phyloP scores from a whole-genome alignment of 2,329 filamentous ascomycete species.

The Talaromyces pinophilus region DNA sequence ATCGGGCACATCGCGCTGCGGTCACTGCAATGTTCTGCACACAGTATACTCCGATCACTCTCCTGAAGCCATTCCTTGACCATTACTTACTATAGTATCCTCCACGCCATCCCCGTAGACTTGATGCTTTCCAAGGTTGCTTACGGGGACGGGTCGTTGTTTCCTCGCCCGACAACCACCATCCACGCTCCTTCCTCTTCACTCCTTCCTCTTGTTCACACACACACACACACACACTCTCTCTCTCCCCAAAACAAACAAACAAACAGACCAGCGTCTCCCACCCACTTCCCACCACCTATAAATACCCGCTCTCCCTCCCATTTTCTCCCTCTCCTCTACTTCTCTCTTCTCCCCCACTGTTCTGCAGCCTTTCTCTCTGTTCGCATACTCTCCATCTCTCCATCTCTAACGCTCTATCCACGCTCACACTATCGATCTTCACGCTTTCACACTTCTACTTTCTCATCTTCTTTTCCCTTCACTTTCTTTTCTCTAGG shows the following conservation, averaged over 20 bases:
- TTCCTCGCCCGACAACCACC: background rate
- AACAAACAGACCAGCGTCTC: background rate
- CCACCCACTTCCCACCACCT: background rate
- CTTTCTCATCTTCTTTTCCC: conserved; percentile 15
- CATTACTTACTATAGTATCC: background rate
- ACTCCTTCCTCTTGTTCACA: background rate
- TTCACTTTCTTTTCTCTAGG: background rate
- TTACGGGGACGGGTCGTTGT: background rate
- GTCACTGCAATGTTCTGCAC: too few relatives aligned
- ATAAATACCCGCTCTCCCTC: conserved; percentile 6
- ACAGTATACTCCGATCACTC: background rate
- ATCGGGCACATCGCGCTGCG: too few relatives aligned
- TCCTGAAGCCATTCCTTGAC: background rate
- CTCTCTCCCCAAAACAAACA: background rate
- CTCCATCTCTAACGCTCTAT: background rate
- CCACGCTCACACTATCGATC: background rate
- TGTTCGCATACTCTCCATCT: background rate
- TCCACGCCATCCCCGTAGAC: background rate
- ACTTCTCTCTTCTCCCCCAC: conserved; percentile 12
- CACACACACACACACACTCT: too few relatives aligned
- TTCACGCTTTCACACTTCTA: background rate
- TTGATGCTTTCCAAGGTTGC: background rate
- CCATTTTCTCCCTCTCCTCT: conserved; percentile 13
- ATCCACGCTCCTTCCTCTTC: background rate
- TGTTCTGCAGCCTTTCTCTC: background rate